Evolutionary conservation across 2,329 filamentous ascomycete species (phyloP), one percentile per base, ranked within the genome.

Genomic region (Magnaporthales sp.): DNA sequence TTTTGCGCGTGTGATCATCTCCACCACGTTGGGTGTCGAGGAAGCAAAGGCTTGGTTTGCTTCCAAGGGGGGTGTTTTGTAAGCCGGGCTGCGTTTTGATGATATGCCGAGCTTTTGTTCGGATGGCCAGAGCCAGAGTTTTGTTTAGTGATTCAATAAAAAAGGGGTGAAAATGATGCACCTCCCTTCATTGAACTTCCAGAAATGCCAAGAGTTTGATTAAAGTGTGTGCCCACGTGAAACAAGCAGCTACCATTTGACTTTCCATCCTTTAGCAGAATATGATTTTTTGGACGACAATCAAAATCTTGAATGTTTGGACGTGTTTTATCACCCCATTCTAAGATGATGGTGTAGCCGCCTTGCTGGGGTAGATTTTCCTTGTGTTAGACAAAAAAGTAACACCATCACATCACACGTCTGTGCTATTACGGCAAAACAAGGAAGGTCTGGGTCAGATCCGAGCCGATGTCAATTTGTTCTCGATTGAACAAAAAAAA

Each of bases 1-100:
- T 1, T 72, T 72, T 56, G 71, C 69, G 3, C 70, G 69, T 46
- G 71, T 72, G 60, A 51, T 72, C 46, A 38, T 72, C n/a, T 69
- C 69, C 27, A 67, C 68, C 2, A 27, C 68, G 15, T 61, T 72
- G 64, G 71, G 71, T 1, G 67, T 72, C 30, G 70, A 72, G 22
- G 70, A 71, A 66, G 67, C 70, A 5, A 67, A 68, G 38, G 67
- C 32, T 0, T 71, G 70, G 71, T 58, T 72, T 60, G 67, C 64
- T 3, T 60, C 51, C 4, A 65, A 65, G 10, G 64, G 64, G 19
- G 64, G 64, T 13, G 64, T 30, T 11, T 56, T 65, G 19, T 65
- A 26, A 65, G 19, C 10, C 3, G 60, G 22, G 38, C 8, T 63
- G 27, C 31, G 54, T 58, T 22, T 58, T 9, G 54, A 26, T 58